Percentiles rank a stretch among this genome's conserved stretches.
These are phyloP conservation scores for Trichomonas gallinae DNA, from an alignment of 208 protist species.

Conservation along the genomic window DNA sequence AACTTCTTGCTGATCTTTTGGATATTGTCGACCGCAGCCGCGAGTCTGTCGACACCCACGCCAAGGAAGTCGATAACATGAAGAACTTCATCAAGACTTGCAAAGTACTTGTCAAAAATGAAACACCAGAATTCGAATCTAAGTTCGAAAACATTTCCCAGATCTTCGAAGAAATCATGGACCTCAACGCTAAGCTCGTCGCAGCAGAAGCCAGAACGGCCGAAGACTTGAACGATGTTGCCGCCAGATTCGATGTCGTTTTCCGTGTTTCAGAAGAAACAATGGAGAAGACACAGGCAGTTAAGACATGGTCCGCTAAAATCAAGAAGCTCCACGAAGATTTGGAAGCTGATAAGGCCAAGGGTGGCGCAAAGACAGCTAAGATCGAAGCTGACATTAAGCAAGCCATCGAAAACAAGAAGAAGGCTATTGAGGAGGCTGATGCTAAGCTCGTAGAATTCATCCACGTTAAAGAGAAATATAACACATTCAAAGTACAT, in stretches of 20 bases:
- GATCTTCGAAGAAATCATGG: neutral
- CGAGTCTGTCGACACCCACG: too few species aligned
- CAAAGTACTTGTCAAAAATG: neutral
- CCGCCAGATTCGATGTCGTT: neutral
- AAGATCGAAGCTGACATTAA: neutral
- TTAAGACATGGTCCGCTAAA: neutral
- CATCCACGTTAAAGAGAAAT: neutral
- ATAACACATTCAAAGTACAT: neutral
- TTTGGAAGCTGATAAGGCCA: neutral
- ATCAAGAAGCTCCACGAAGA: neutral
- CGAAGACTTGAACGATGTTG: neutral
- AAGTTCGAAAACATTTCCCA: neutral
- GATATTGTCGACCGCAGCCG: too few species aligned
- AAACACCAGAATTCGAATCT: neutral
- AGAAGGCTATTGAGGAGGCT: neutral
- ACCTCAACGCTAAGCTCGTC: neutral
- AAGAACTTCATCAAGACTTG: too few species aligned
- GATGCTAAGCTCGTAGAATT: neutral
- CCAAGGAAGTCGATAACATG: too few species aligned
- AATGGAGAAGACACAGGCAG: neutral
- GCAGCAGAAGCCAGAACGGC: neutral
- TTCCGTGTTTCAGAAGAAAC: neutral
- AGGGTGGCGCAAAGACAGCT: neutral
- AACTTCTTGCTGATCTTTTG: too few species aligned
- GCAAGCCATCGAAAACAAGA: neutral